Evolutionary conservation across 768 basidiomycete species (phyloP).

Genomic region (Rhodotorula babjevae): DNA sequence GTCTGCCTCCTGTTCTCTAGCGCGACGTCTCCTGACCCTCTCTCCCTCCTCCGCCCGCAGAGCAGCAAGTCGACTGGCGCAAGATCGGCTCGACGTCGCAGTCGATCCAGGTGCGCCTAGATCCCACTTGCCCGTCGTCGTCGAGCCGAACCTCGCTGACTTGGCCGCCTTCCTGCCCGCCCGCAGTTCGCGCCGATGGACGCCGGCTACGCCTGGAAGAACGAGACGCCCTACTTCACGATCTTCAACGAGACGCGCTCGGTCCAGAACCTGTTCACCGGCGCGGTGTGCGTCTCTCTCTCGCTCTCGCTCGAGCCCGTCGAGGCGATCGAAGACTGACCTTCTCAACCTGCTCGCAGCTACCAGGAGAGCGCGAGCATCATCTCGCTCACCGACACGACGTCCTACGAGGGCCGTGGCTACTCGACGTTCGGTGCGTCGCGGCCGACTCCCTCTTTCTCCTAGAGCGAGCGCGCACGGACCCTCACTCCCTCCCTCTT

Average conservation of each 20-base stretch:
- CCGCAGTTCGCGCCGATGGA: constrained; percentile 57
- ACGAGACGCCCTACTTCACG: constrained; percentile 55
- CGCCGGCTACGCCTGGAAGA: constrained; percentile 60
- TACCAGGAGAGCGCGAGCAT: constrained; percentile 31
- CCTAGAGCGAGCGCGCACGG: too few species aligned
- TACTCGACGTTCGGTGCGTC: constrained; percentile 31
- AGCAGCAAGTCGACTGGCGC: constrained; percentile 56
- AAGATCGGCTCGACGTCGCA: constrained; percentile 66
- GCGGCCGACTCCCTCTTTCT: background rate
- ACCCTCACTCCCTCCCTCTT: constrained; percentile 31
- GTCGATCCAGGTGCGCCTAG: constrained; percentile 57
- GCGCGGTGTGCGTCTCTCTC: background rate
- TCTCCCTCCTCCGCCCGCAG: background rate
- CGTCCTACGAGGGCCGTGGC: constrained; percentile 30
- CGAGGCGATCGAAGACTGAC: background rate
- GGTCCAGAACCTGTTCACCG: constrained; percentile 15
- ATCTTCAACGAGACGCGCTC: constrained; percentile 52
- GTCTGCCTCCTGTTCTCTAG: background rate
- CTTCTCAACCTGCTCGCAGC: background rate
- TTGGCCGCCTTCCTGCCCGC: constrained; percentile 40
- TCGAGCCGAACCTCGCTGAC: background rate
- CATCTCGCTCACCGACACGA: constrained; percentile 30
- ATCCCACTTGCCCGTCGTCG: background rate
- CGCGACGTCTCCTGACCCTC: constrained; percentile 58
- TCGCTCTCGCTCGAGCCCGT: background rate